These are phyloP conservation scores for Heterobasidion occidentale DNA, from an alignment of 1,284 basidiomycete species.

Conservation along the genomic window DNA sequence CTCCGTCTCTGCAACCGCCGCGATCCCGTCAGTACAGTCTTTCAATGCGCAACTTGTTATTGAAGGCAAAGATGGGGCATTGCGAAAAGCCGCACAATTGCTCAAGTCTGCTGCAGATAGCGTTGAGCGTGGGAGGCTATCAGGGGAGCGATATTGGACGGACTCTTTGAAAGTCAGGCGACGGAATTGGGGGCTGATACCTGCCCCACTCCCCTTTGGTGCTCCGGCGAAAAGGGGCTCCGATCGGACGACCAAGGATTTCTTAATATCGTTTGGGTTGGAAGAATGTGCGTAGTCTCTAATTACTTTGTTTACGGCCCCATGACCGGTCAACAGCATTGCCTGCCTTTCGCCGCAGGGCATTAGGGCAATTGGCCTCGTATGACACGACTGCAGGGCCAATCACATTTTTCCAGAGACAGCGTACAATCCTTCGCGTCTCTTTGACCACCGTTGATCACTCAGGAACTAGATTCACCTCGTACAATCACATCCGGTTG, in stretches of 20 bases:
- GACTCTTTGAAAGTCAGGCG: conserved; percentile 67
- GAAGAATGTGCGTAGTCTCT: conserved; percentile 53
- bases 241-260: conserved; percentile 72
- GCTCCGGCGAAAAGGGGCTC: conserved; percentile 62
- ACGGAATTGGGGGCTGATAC: conserved; percentile 70
- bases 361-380: conserved; percentile 58
- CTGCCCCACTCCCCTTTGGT: conserved; percentile 66
- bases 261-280: conserved; percentile 67
- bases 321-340: conserved; percentile 38
- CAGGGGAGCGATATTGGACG: conserved; percentile 68
- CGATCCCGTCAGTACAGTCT: conserved; percentile 61
- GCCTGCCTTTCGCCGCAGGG: conserved; percentile 48
- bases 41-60: conserved; percentile 69
- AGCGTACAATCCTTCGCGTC: conserved; percentile 49
- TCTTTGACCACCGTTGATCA: conserved; percentile 33
- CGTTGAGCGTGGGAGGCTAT: conserved; percentile 53
- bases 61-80: conserved; percentile 70
- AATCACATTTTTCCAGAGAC: conserved; percentile 58
- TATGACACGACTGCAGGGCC: conserved; percentile 31
- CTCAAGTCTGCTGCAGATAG: conserved; percentile 62
- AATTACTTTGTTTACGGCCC: conserved; percentile 3
- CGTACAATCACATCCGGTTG: conserved; percentile 29
- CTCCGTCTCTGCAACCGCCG: conserved; percentile 52
- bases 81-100: conserved; percentile 61
- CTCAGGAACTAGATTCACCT: conserved; percentile 23